phyloP scores from a whole-genome alignment of 108 stramenopile genomes.

The Cyclostephanos tholiformis region DNA sequence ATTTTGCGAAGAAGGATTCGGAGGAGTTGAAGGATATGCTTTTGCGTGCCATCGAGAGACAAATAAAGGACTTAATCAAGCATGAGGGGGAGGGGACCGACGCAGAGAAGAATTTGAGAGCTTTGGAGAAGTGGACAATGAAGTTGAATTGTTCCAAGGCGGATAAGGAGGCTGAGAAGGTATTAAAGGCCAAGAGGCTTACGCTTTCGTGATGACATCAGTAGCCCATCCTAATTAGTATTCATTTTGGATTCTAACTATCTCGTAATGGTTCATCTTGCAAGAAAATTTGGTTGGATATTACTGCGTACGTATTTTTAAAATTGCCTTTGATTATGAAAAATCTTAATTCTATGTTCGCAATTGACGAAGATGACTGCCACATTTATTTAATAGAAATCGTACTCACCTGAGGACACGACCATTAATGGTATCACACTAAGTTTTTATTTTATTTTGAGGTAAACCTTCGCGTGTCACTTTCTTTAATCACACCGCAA shows the following conservation, averaged over 20 bases:
- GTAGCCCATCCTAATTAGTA: no score
- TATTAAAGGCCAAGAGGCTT: slow-evolving; percentile 67
- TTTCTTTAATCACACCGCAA: no score
- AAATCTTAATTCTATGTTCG: no score
- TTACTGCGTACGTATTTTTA: background rate
- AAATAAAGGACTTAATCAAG: slow-evolving; percentile 66
- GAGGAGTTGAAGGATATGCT: slow-evolving; percentile 73
- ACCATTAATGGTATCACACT: no score
- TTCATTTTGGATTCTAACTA: no score
- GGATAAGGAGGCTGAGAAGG: slow-evolving; percentile 84
- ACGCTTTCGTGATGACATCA: slow-evolving; percentile 17
- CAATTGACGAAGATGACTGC: no score
- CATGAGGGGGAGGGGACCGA: slow-evolving; percentile 68
- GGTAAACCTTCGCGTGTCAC: no score
- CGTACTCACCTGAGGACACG: no score
- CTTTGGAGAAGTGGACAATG: slow-evolving; percentile 74
- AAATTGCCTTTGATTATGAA: no score
- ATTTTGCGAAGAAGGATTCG: slow-evolving; percentile 66
- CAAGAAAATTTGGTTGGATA: background rate
- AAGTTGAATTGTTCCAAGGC: slow-evolving; percentile 78
- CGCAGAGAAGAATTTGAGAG: slow-evolving; percentile 75
- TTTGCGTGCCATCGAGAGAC: slow-evolving; percentile 68
- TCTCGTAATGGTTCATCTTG: background rate
- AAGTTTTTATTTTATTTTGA: no score
- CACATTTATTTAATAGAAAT: no score